Conservation (phyloP, 495 filamentous ascomycete genomes). For the Poronia punctata region DNA sequence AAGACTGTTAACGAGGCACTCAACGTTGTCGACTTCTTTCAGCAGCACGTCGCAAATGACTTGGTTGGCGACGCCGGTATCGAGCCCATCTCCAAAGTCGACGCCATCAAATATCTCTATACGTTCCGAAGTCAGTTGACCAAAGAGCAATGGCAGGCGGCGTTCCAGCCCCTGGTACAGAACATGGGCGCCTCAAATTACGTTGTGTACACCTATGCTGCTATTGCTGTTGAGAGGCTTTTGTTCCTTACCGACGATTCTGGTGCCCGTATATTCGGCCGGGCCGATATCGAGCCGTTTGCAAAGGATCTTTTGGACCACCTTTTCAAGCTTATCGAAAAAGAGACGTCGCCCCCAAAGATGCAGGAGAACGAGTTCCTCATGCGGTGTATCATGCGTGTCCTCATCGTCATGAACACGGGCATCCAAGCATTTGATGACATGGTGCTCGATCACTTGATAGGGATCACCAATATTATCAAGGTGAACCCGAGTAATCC, state of each 20-base stretch:
- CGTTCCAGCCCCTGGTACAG: slow-evolving; percentile 82
- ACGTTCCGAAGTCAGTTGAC: slow-evolving; percentile 85
- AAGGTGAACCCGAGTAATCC: slow-evolving; percentile 93
- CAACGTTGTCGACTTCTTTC: slow-evolving; percentile 88
- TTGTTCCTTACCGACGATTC: slow-evolving; percentile 70
- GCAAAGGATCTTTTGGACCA: slow-evolving; percentile 83
- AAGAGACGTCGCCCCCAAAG: slow-evolving; percentile 74
- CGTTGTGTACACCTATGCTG: slow-evolving; percentile 94
- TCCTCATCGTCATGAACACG: slow-evolving; percentile 86
- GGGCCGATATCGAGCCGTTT: slow-evolving; percentile 64
- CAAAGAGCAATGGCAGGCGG: slow-evolving; percentile 77
- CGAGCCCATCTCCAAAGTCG: slow-evolving; percentile 86
- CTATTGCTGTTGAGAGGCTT: slow-evolving; percentile 85
- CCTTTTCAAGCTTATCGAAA: slow-evolving; percentile 84
- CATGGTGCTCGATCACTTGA: slow-evolving; percentile 65
- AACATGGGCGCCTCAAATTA: slow-evolving; percentile 83
- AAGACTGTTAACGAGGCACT: slow-evolving; percentile 77
- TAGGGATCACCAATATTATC: slow-evolving; percentile 82
- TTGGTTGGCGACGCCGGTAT: slow-evolving; percentile 58
- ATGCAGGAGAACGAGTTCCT: slow-evolving; percentile 98
- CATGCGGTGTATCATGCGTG: slow-evolving; percentile 97
- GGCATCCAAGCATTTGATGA: slow-evolving; percentile 63
- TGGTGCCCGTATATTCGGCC: slow-evolving; percentile 66
- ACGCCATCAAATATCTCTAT: slow-evolving; percentile 96
- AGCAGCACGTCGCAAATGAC: slow-evolving; percentile 78